Percentiles rank a stretch among this genome's conserved stretches.
These are phyloP conservation scores for Ophiostoma ips DNA, from an alignment of 2,329 filamentous ascomycete species.

Conservation along the genomic window DNA sequence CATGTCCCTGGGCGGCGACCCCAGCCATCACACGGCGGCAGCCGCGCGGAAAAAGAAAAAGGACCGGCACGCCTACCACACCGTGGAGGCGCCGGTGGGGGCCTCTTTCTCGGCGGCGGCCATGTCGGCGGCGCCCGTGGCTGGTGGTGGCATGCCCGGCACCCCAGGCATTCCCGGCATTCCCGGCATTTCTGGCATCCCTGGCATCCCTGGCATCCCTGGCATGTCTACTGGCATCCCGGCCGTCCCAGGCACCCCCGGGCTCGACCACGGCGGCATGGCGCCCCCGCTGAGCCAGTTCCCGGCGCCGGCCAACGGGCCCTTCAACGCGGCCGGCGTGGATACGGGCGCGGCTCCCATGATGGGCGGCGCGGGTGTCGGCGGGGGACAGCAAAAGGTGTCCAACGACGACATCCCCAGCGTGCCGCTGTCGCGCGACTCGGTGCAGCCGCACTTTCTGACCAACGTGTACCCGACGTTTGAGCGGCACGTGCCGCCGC, in stretches of 20 bases:
- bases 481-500: conserved; percentile 82
- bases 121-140: conserved; percentile 32
- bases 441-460: conserved; percentile 70
- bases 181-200: conserved; percentile 17
- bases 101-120: conserved; percentile 48
- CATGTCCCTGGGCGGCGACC: conserved; percentile 49
- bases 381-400: conserved; percentile 62
- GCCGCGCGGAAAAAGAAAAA: conserved; percentile 69
- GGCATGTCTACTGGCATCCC: background rate
- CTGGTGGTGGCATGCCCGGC: background rate
- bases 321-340: conserved; percentile 26
- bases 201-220: conserved; percentile 14
- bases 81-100: conserved; percentile 57
- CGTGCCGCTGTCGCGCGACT: conserved; percentile 72
- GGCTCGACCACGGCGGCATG: conserved; percentile 27
- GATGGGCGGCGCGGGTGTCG: no score
- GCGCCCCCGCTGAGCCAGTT: conserved; percentile 43
- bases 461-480: conserved; percentile 88
- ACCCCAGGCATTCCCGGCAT: background rate
- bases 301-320: conserved; percentile 40
- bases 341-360: conserved; percentile 35
- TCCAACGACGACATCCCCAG: conserved; percentile 90
- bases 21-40: conserved; percentile 23
- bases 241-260: conserved; percentile 27
- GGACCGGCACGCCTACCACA: conserved; percentile 85